Evolutionary conservation across 352 stramenopile species (phyloP).

Genomic region (Phytopythium sindhum): DNA sequence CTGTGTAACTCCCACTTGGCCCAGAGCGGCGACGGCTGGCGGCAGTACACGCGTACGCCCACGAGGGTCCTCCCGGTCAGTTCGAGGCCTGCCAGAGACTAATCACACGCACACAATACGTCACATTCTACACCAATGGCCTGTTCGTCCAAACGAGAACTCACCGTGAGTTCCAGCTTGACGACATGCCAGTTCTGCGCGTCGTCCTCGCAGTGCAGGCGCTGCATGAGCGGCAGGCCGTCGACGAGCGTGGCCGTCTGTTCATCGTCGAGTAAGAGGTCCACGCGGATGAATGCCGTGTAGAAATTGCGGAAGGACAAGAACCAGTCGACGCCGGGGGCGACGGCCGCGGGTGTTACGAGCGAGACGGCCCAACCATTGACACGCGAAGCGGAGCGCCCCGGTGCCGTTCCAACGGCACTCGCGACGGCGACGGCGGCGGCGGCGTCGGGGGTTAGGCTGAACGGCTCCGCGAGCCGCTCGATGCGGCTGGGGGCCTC

Average conservation of each 20-base stretch:
- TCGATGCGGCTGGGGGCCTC: neutral
- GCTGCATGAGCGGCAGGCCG: conserved; percentile 46
- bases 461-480: neutral
- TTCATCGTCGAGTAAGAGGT: conserved; percentile 43
- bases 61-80: conserved; percentile 20
- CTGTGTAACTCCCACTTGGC: conserved; percentile 54
- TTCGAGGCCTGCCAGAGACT: neutral
- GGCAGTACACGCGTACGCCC: conserved; percentile 48
- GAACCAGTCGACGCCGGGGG: conserved; percentile 12
- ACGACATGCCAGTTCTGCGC: conserved; percentile 68
- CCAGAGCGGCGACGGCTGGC: conserved; percentile 57
- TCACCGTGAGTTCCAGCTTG: conserved; percentile 40
- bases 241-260: conserved; percentile 35
- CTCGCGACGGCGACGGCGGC: neutral
- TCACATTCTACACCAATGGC: neutral
- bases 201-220: conserved; percentile 62
- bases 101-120: neutral
- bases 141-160: conserved; percentile 19
- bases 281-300: conserved; percentile 45
- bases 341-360: conserved; percentile 10
- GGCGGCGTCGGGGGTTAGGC: neutral
- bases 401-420: conserved; percentile 3
- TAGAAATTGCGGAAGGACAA: conserved; percentile 76
- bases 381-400: conserved; percentile 25
- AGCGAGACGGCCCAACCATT: conserved; percentile 43